Evolutionary conservation across 1,284 basidiomycete genomes (phyloP), one percentile per base, ranked within the genome.

Genomic region (Mycosarcoma maydis): DNA sequence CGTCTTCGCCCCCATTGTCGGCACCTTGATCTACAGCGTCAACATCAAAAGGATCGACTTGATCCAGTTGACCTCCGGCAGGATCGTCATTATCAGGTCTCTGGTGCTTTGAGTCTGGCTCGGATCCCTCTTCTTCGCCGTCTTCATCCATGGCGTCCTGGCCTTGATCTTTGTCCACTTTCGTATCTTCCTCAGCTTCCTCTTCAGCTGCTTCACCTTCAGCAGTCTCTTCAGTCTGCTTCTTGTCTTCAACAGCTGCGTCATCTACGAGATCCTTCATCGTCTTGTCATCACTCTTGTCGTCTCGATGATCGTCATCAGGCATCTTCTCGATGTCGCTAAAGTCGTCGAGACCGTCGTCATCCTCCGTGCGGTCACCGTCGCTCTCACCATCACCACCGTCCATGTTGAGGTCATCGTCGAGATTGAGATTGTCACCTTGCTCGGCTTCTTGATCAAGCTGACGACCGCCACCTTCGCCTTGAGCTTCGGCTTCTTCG

Each of bases 321-420:
- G 53, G 87, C 37, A 44, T 88, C 50, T 91, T 83, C 59, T 88
- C 85, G 22, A 90, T 86, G 67, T 91, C 88, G 81, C 91, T 86
- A 3, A 90, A 87, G 6, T 85, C 83, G 47, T 84, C 83, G 36
- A 88, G 87, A 23, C 90, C 90, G 46, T 80, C 62, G 3, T 77
- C 71, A 30, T 85, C 84, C 29, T 82, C 81, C 11, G 76, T 84
- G 32, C 82, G 78, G 11, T 75, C 80, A 16, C 73, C 82, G 3
- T 68, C 64, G 32, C 60, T 57, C 29, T 58, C 45, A 4, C 39
- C 70, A 32, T 61, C 58, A 26, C 46, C 54, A 17, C 62, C 70
- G 26, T 73, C 71, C 65, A 77, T 75, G 49, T 77, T 67, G 40
- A 77, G 51, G 50, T 77, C 75, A 23, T 80, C 77, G 38, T 76